Evolutionary conservation across 2,329 filamentous ascomycete species (phyloP).

Genomic region (Cladosporium sp.): DNA sequence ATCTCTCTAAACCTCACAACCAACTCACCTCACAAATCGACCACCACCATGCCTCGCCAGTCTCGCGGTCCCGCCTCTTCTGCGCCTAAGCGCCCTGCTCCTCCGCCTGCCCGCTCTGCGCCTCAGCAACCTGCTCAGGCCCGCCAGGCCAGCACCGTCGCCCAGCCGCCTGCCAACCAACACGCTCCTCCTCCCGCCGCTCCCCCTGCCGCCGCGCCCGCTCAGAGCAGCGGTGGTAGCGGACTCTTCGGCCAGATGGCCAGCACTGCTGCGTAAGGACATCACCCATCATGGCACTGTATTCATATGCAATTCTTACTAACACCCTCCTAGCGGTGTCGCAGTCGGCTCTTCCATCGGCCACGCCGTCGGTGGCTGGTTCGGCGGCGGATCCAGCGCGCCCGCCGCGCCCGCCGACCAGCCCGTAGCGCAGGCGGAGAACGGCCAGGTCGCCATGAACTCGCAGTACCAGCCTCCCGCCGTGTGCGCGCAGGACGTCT

Average conservation of each 20-base stretch:
- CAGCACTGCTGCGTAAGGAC: constrained; percentile 91
- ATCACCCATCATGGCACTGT: constrained; percentile 26
- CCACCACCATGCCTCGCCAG: constrained; percentile 45
- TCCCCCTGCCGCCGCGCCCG: constrained; percentile 35
- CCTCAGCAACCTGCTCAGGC: constrained; percentile 63
- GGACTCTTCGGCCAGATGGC: constrained; percentile 97
- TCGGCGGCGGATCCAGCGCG: constrained; percentile 65
- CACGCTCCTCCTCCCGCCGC: constrained; percentile 45
- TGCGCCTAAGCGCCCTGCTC: constrained; percentile 43
- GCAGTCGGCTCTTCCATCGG: constrained; percentile 94
- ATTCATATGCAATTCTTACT: constrained; percentile 23
- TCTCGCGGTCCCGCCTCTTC: constrained; percentile 41
- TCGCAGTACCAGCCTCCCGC: constrained; percentile 38
- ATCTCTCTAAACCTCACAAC: not conserved
- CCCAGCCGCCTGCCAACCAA: constrained; percentile 41
- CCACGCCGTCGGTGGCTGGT: constrained; percentile 87
- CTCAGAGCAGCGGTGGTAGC: constrained; percentile 58
- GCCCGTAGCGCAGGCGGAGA: constrained; percentile 27
- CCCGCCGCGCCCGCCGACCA: constrained; percentile 45
- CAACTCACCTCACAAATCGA: not conserved
- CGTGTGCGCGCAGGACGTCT: constrained; percentile 70
- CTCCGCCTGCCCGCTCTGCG: constrained; percentile 43
- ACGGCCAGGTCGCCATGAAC: constrained; percentile 28
- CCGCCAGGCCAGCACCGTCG: constrained; percentile 26
- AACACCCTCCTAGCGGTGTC: constrained; percentile 66